Percentiles rank a stretch among this genome's conserved stretches.
Conservation (phyloP, 2,329 filamentous ascomycete genomes). For the Herpotrichia juniperi region DNA sequence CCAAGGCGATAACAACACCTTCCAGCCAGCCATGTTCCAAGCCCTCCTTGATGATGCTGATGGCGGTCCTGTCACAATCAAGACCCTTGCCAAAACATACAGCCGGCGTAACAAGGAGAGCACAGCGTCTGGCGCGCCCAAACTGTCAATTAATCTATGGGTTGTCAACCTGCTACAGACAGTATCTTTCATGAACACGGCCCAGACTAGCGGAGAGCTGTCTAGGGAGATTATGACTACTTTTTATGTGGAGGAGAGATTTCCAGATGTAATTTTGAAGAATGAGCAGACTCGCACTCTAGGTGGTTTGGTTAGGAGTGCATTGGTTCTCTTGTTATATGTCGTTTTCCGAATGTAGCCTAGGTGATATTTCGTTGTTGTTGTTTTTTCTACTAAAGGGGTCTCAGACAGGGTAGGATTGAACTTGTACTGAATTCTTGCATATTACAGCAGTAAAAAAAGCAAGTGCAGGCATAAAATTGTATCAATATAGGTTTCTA, state of each 20-base stretch:
- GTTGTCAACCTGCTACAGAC: conserved; percentile 36
- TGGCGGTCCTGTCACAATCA: conserved; percentile 33
- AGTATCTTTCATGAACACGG: conserved; percentile 30
- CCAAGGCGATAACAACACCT: conserved; percentile 42
- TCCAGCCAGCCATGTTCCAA: conserved; percentile 39
- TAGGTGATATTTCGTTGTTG: too few species aligned
- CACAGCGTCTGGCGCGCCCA: conserved; percentile 25
- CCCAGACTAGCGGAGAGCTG: conserved; percentile 25
- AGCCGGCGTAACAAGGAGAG: conserved; percentile 34
- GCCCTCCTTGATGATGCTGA: conserved; percentile 37
- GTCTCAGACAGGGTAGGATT: too few species aligned
- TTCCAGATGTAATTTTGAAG: conserved; percentile 35
- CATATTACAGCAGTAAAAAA: too few species aligned
- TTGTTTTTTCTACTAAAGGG: too few species aligned
- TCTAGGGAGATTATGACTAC: conserved; percentile 23
- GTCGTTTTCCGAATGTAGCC: too few species aligned
- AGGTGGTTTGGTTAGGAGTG: conserved; percentile 2
- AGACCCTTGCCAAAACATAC: conserved; percentile 34
- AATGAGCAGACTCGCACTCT: conserved; percentile 19
- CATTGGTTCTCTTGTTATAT: conserved; percentile 2
- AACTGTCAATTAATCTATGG: conserved; percentile 29
- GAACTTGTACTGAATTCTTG: too few species aligned
- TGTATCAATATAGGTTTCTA: too few species aligned
- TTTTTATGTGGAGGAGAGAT: conserved; percentile 40
- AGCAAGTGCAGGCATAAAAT: too few species aligned